These are phyloP conservation scores for Peronospora destructor DNA, from an alignment of 352 stramenopile genomes.

Conservation along the genomic window DNA sequence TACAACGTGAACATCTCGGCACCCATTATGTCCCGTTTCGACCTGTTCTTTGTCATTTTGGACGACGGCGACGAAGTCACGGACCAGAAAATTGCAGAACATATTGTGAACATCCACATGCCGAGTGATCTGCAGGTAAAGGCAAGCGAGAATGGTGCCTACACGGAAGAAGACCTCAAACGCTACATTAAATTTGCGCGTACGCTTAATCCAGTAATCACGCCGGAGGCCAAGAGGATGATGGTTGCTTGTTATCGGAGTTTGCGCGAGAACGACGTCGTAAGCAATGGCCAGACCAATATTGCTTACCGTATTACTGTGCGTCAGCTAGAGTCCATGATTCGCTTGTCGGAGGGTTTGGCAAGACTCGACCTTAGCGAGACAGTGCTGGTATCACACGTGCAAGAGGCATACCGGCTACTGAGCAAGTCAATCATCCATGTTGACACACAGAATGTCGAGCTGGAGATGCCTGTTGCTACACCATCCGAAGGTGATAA, in stretches of 20 bases:
- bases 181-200: constrained; percentile 92
- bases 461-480: constrained; percentile 74
- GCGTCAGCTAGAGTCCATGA: constrained; percentile 97
- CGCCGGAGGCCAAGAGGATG: constrained; percentile 73
- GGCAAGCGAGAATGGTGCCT: constrained; percentile 24
- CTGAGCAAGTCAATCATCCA: constrained; percentile 98
- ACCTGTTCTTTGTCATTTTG: constrained; percentile 98
- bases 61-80: constrained; percentile 94
- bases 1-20: constrained; percentile 89
- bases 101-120: constrained; percentile 96
- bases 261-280: constrained; percentile 93
- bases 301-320: constrained; percentile 99
- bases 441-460: constrained; percentile 96
- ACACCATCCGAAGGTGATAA: constrained; percentile 37
- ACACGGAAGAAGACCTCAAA: constrained; percentile 87
- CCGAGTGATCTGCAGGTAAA: constrained; percentile 43
- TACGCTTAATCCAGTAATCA: constrained; percentile 49
- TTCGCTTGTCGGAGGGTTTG: constrained; percentile 94
- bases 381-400: constrained; percentile 86
- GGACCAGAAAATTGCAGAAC: constrained; percentile 93
- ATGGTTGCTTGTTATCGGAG: constrained; percentile 97
- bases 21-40: constrained; percentile 98
- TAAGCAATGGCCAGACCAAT: constrained; percentile 88
- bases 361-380: constrained; percentile 93
- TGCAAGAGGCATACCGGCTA: constrained; percentile 94